Conservation (phyloP, 116 monocot species). For the Dioscorea cayenensis region DNA sequence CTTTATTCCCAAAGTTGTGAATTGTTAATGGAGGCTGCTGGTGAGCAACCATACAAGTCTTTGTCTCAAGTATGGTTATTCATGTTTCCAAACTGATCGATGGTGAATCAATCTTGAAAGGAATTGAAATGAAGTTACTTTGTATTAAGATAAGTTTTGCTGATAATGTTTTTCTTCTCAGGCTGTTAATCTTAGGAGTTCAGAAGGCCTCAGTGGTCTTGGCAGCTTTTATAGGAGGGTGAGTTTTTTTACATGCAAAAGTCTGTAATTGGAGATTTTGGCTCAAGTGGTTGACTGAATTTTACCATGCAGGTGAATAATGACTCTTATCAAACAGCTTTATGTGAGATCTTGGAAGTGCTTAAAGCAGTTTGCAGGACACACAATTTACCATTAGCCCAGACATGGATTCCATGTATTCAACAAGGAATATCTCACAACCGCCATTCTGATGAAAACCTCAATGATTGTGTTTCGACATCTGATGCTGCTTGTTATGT, state of each 20-base stretch:
- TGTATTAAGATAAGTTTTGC: neutral
- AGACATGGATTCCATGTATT: conserved; percentile 66
- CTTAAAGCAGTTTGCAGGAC: conserved; percentile 41
- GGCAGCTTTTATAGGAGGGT: neutral
- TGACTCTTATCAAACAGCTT: conserved; percentile 35
- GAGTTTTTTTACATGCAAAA: neutral
- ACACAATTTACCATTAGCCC: conserved; percentile 63
- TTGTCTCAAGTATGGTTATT: no score
- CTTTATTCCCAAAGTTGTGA: no score
- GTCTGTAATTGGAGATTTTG: neutral
- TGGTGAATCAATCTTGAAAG: neutral
- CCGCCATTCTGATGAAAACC: conserved; percentile 54
- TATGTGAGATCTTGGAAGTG: conserved; percentile 49
- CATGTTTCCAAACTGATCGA: no score
- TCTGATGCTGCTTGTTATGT: conserved; percentile 58
- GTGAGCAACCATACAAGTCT: no score
- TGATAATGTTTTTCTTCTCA: conserved; percentile 21
- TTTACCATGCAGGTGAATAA: conserved; percentile 30
- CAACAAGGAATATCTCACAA: conserved; percentile 50
- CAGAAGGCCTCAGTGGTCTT: conserved; percentile 29
- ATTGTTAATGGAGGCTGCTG: no score
- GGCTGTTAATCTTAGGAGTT: conserved; percentile 73
- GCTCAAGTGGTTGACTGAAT: neutral
- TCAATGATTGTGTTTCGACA: conserved; percentile 55
- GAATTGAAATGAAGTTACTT: neutral